Base-by-base conservation (phyloP, 208 protist species). In the Crithidia fasciculata region DNA sequence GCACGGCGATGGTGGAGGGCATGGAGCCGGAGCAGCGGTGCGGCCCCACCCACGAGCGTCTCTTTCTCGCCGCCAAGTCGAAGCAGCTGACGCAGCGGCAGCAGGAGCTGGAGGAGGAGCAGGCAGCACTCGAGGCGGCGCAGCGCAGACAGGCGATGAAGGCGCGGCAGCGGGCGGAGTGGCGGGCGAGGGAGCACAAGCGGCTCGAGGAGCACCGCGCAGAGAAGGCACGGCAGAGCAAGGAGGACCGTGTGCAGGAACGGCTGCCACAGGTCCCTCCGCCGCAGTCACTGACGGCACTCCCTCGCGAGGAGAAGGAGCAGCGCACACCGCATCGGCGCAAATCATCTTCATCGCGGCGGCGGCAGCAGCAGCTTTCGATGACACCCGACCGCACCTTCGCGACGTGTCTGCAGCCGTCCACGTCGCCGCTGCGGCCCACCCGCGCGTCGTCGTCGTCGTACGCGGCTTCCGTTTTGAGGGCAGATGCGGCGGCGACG, bases 41-140 rank as follows among this genome's bases (percentile, higher is more conserved):
- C 44, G 63, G 56, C 44, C 69, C 72, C 52, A 66, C 73, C 37
- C 72, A 90, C 72, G 75, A 94, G 47, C 86, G 89, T 9, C 83
- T 94, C 19, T 94, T 83, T 63, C 53, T 74, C 4, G 59, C 5
- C n/a, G 86, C 84, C 28, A 79, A 72, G 16, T 49, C 55, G 59
- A 80, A 82, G 63, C 89, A 91, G 68, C 63, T 87, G 7, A 18
- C 55, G 4, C 37, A 74, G 55, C 65, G 59, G 62, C 82, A 89
- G 52, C 28, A 71, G 18, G 86, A 89, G 63, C 59, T 81, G 68
- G 84, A 84, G 62, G 57, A 55, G 58, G 74, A 80, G 57, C 74
- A 87, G 59, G 75, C 59, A 4, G 49, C 36, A 3, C 60, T 84
- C 3, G 64, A 69, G 28, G 72, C 50, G 54, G 45, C 47, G 58